Percentiles rank a stretch among this genome's conserved stretches.
Evolutionary conservation across 2,329 filamentous ascomycete genomes (phyloP).

Genomic region (Fusarium odoratissimum): DNA sequence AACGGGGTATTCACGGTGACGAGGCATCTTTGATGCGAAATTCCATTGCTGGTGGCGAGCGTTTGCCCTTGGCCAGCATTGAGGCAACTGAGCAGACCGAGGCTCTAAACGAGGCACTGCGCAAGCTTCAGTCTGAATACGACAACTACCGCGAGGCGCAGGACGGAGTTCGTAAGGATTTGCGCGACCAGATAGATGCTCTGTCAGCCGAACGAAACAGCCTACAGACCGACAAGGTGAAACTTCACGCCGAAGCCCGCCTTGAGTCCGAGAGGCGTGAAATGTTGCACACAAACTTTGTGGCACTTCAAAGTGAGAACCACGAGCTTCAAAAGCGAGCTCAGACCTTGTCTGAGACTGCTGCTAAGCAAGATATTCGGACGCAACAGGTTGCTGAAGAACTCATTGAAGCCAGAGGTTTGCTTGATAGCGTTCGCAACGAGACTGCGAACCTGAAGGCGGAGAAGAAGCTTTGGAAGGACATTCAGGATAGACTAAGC

Average conservation of each 20-base stretch:
- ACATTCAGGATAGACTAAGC: slow-evolving; percentile 86
- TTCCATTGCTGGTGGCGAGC: slow-evolving; percentile 69
- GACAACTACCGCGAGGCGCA: slow-evolving; percentile 91
- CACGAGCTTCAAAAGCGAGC: slow-evolving; percentile 85
- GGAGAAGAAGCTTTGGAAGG: slow-evolving; percentile 94
- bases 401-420: slow-evolving; percentile 83
- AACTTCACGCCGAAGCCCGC: slow-evolving; percentile 81
- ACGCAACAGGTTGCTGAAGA: slow-evolving; percentile 95
- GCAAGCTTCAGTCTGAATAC: slow-evolving; percentile 89
- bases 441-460: slow-evolving; percentile 94
- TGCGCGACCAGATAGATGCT: slow-evolving; percentile 86
- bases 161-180: slow-evolving; percentile 79
- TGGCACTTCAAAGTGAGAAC: slow-evolving; percentile 86
- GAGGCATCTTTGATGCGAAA: slow-evolving; percentile 77
- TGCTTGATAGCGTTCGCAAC: slow-evolving; percentile 87
- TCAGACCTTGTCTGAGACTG: slow-evolving; percentile 79
- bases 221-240: slow-evolving; percentile 84
- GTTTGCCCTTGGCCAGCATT: slow-evolving; percentile 68
- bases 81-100: slow-evolving; percentile 68
- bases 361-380: slow-evolving; percentile 88
- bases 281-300: slow-evolving; percentile 89
- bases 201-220: slow-evolving; percentile 84
- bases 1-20: slow-evolving; percentile 70
- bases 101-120: slow-evolving; percentile 78
- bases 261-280: slow-evolving; percentile 87